A percentile compares a stretch with the other conserved stretches of the same genome.
Conservation (phyloP, 2,329 filamentous ascomycete species). For the Huntiella moniliformis region DNA sequence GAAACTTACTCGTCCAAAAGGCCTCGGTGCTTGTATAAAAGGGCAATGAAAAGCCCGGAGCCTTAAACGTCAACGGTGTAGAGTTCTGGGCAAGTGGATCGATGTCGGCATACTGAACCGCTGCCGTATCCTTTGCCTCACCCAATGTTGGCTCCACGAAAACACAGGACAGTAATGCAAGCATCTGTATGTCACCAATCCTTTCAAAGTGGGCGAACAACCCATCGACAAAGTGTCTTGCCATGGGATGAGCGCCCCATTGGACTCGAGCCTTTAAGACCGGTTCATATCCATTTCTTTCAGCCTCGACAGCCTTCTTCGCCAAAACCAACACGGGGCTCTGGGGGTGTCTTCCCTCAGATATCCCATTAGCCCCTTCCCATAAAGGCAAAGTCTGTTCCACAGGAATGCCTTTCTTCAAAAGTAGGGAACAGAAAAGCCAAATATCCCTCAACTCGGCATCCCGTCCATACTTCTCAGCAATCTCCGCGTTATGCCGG, state of each 20-base stretch:
- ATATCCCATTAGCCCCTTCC: not conserved
- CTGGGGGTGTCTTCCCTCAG: not conserved
- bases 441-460: conserved; percentile 64
- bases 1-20: conserved; percentile 32
- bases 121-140: conserved; percentile 25
- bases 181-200: conserved; percentile 47
- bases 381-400: conserved; percentile 30
- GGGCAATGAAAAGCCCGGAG: conserved; percentile 45
- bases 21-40: conserved; percentile 43
- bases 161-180: conserved; percentile 52
- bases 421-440: conserved; percentile 59
- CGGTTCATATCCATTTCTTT: conserved; percentile 12
- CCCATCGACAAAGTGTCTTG: conserved; percentile 39
- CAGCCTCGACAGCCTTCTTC: not conserved
- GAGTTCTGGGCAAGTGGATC: conserved; percentile 18
- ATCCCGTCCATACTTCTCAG: conserved; percentile 45
- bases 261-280: conserved; percentile 40
- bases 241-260: conserved; percentile 49
- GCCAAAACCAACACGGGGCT: conserved; percentile 44
- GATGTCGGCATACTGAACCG: conserved; percentile 23
- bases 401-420: conserved; percentile 59
- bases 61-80: conserved; percentile 45
- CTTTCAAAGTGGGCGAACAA: conserved; percentile 46
- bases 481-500: conserved; percentile 62
- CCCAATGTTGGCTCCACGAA: conserved; percentile 23